A percentile compares a stretch with the other conserved stretches of the same genome.
phyloP scores from a whole-genome alignment of 306 rosid species.

The Erythrophleum fordii region DNA sequence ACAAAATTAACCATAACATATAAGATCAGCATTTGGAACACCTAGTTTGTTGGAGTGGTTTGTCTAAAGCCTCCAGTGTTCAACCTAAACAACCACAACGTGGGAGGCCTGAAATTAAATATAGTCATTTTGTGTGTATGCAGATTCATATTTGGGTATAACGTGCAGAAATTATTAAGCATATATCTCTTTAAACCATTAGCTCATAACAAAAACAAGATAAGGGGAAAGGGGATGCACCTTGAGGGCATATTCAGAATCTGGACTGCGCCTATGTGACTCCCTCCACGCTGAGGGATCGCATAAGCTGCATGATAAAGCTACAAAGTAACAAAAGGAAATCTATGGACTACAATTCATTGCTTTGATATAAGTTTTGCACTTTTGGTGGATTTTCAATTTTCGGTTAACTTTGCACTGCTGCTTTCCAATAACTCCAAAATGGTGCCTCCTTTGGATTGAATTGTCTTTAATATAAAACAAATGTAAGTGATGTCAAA shows the following conservation, averaged over 20 bases:
- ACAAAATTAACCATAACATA: neutral
- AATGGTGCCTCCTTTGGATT: neutral
- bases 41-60: neutral
- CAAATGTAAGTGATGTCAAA: constrained; percentile 33
- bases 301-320: neutral
- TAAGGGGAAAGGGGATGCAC: neutral
- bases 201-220: neutral
- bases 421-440: neutral
- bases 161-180: neutral
- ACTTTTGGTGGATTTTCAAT: neutral
- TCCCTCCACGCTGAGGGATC: neutral
- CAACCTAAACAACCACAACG: neutral
- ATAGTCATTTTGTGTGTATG: neutral
- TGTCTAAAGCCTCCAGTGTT: neutral
- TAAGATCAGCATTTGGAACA: neutral
- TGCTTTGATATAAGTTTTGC: neutral
- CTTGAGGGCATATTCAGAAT: neutral
- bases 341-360: neutral
- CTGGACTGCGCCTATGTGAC: neutral
- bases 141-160: neutral
- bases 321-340: neutral
- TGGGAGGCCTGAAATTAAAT: neutral
- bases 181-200: neutral
- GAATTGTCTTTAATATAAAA: neutral
- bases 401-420: neutral